Base-by-base conservation (phyloP, 176 grass and related monocot genomes). In the Elymus sibiricus region DNA sequence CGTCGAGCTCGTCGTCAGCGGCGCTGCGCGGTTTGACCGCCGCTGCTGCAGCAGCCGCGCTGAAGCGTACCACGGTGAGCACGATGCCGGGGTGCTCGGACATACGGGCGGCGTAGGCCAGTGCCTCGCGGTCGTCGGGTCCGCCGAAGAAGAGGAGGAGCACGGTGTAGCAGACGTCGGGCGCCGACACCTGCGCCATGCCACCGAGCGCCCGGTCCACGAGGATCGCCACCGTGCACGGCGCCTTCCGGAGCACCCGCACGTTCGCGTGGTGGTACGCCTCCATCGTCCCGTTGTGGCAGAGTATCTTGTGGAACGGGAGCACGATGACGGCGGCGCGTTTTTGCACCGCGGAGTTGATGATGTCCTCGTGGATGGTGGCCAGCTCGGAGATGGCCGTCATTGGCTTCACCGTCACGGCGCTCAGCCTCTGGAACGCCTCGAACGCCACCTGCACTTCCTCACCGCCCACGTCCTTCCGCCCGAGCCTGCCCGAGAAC, bases 131-230 rank as follows among this genome's bases (percentile, higher is more conserved):
- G 71, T 97, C 92, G 81, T 97, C 92, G 6, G 94, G 56, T 6
- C 94, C 94, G 55, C 92, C 92, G 87, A 95, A 95, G 84, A 95
- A 95, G 78, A 95, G 80, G 21, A 93, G 70, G 1, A 90, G 82
- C 9, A 90, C 79, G 29, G 88, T 1, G 79, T 80, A 88, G 58
- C 74, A 90, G 7, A 93, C 88, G 5, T 93, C 74, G 3, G 82
- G 70, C 13, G 88, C 79, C 24, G 86, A 79, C 0, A 93, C 83
- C 68, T 88, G 78, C 6, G 92, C 79, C 1, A 63, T 51, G 66
- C 88, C 86, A 51, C 92, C 88, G 32, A 93, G 88, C 15, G 69
- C 86, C 19, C 91, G 91, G 85, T 93, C 88, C 28, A 93, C 81
- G 59, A 93, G 85, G 22, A 93, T 24, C 29, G 88, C 84, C 5